These are phyloP conservation scores for Pseudonitzschia multiseries DNA, from an alignment of 108 stramenopile species.

Conservation along the genomic window DNA sequence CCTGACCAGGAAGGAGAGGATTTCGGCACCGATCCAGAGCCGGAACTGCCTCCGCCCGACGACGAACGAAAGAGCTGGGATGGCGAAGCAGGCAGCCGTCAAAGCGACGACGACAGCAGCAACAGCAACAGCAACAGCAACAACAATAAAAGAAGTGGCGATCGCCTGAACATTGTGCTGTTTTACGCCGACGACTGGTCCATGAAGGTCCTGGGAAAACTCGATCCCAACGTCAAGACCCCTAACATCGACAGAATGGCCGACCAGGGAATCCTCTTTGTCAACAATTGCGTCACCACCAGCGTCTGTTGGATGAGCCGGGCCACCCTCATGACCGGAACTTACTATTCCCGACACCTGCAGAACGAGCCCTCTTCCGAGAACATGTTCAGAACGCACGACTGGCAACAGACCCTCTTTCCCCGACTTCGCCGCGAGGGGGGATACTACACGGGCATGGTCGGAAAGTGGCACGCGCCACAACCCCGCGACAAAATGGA, in stretches of 20 bases:
- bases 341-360: slow-evolving; percentile 62
- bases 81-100: too few species aligned
- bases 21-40: too few species aligned
- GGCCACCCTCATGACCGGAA: slow-evolving; percentile 71
- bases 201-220: slow-evolving; percentile 37
- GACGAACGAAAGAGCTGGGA: too few species aligned
- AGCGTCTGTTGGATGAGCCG: slow-evolving; percentile 77
- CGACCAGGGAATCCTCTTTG: slow-evolving; percentile 67
- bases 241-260: slow-evolving; percentile 76
- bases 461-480: slow-evolving; percentile 69
- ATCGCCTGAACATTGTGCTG: slow-evolving; percentile 53
- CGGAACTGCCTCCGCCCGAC: too few species aligned
- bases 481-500: slow-evolving; percentile 16
- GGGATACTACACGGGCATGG: slow-evolving; percentile 69
- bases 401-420: slow-evolving; percentile 72
- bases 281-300: slow-evolving; percentile 83
- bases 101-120: neutral
- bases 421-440: slow-evolving; percentile 48
- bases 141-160: slow-evolving; percentile 17
- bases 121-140: neutral
- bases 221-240: slow-evolving; percentile 41
- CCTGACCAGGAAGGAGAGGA: too few species aligned
- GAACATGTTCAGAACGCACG: slow-evolving; percentile 24
- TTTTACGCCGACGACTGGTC: slow-evolving; percentile 69
- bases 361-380: neutral